Conservation (phyloP, 2,329 filamentous ascomycete species). For the Cryoendolithus antarcticus region DNA sequence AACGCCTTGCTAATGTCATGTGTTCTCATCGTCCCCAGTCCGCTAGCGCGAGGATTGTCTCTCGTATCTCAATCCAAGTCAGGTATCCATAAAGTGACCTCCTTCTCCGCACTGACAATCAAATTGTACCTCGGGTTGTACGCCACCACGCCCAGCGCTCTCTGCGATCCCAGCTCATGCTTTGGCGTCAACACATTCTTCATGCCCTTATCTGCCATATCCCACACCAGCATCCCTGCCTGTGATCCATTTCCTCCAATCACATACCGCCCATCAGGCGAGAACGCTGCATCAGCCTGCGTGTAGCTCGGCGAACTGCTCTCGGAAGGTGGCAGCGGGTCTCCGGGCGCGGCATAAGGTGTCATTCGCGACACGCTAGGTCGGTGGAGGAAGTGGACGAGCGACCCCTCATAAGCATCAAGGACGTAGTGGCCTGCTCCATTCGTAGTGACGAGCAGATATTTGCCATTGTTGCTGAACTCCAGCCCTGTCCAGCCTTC, state of each 20-base stretch:
- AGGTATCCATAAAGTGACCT: slow-evolving; percentile 42
- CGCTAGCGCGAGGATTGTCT: too few species aligned
- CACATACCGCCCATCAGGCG: slow-evolving; percentile 79
- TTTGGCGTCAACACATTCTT: slow-evolving; percentile 51
- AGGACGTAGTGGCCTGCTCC: slow-evolving; percentile 78
- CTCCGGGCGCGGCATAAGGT: slow-evolving; percentile 25
- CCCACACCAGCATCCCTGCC: slow-evolving; percentile 74
- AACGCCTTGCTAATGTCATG: too few species aligned
- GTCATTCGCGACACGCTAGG: slow-evolving; percentile 13
- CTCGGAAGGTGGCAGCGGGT: slow-evolving; percentile 38
- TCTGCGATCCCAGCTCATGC: slow-evolving; percentile 50
- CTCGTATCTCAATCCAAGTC: slow-evolving; percentile 24
- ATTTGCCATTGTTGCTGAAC: slow-evolving; percentile 92
- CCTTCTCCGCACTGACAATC: slow-evolving; percentile 78
- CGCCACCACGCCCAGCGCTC: slow-evolving; percentile 60
- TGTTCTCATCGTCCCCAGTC: too few species aligned
- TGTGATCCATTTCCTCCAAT: slow-evolving; percentile 58
- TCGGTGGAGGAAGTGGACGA: slow-evolving; percentile 32
- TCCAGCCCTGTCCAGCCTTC: slow-evolving; percentile 78
- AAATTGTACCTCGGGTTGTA: slow-evolving; percentile 90
- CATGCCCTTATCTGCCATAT: slow-evolving; percentile 49
- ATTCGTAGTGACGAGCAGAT: slow-evolving; percentile 70
- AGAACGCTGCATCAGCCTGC: slow-evolving; percentile 74
- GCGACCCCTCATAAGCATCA: slow-evolving; percentile 76
- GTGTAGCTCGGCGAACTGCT: slow-evolving; percentile 34